A percentile compares a stretch with the other conserved stretches of the same genome.
Conservation (phyloP, 306 rosid species). For the Calophaca sinica region DNA sequence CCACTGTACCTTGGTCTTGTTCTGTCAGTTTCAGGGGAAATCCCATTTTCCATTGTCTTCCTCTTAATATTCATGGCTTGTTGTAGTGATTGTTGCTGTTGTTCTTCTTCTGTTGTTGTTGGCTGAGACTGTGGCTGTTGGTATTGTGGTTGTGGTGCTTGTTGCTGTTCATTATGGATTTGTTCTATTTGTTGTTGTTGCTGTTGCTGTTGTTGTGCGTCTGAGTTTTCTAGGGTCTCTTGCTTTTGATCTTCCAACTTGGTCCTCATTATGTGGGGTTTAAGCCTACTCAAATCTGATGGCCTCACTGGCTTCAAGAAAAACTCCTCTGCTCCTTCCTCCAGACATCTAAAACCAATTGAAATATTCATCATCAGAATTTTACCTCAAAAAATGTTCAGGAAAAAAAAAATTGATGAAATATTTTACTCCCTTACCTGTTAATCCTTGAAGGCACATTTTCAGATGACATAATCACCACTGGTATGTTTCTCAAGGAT, state of each 20-base stretch:
- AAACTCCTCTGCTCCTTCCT: conserved; percentile 93
- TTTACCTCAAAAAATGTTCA: background rate
- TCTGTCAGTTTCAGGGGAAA: conserved; percentile 81
- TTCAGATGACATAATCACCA: conserved; percentile 93
- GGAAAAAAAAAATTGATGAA: too few relatives aligned
- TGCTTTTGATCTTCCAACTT: conserved; percentile 59
- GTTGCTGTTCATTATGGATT: conserved; percentile 28
- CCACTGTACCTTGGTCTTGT: conserved; percentile 74
- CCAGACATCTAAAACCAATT: conserved; percentile 68
- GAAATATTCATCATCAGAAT: conserved; percentile 11
- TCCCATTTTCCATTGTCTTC: conserved; percentile 76
- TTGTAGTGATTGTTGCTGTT: conserved; percentile 30
- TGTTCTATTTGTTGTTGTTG: conserved; percentile 18
- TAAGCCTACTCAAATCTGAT: conserved; percentile 69
- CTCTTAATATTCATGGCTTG: conserved; percentile 63
- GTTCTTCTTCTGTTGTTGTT: background rate
- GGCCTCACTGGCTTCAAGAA: conserved; percentile 86
- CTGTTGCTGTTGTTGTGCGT: conserved; percentile 25
- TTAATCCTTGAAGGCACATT: conserved; percentile 87
- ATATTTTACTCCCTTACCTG: conserved; percentile 53
- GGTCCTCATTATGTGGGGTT: conserved; percentile 74
- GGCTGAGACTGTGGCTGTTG: background rate
- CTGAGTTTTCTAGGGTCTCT: conserved; percentile 48
- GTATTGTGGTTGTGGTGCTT: background rate
- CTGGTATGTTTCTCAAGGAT: conserved; percentile 84